Evolutionary conservation across 2,329 filamentous ascomycete genomes (phyloP), one percentile per base, ranked within the genome.

Genomic region (Macrophomina tecta): DNA sequence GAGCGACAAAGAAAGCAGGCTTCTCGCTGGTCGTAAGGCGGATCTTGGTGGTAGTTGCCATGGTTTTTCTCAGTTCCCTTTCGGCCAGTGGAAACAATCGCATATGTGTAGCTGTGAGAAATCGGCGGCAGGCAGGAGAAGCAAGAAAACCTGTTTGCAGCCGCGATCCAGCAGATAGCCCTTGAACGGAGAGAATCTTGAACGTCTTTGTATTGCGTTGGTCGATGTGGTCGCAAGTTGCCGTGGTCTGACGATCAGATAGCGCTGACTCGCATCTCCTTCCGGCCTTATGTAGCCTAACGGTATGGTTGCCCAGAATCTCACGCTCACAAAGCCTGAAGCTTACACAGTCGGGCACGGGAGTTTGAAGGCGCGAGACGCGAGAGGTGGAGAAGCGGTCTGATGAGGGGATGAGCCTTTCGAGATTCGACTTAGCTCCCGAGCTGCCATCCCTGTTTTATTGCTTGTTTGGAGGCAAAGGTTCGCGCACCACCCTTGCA

Each of bases 1-100:
- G 81, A 68, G 75, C 73, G 2, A 80, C 74, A 68, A 79, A 82
- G 70, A 82, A 86, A 23, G 83, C 76, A 0, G 84, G 84, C 12
- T 79, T 69, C 65, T 84, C 78, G 32, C 40, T 42, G 18, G 34
- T 16, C 34, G 53, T 61, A 5, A 66, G 64, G 1, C 34, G 55
- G 4, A 79, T 67, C 66, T 71, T 74, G 4, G 72, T 73, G n/a
- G 69, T 69, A 5, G 73, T 76, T 7, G 76, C 75, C 77, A 78
- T 79, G 11, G 52, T 72, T 67, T 70, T 58, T 30, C 32, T 7
- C 7, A 32, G 14, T 14, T 51, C n/a, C 11, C 40, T 16, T 46
- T 2, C 40, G 16, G 23, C n/a, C 18, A 16, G 11, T 8, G 40
- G 16, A 9, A 16, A 9, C 6, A 62, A n/a, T 38, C 5, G 5